A percentile compares a stretch with the other conserved stretches of the same genome.
phyloP scores from a whole-genome alignment of 257 asterid genomes.

The Nicotiana noctiflora region DNA sequence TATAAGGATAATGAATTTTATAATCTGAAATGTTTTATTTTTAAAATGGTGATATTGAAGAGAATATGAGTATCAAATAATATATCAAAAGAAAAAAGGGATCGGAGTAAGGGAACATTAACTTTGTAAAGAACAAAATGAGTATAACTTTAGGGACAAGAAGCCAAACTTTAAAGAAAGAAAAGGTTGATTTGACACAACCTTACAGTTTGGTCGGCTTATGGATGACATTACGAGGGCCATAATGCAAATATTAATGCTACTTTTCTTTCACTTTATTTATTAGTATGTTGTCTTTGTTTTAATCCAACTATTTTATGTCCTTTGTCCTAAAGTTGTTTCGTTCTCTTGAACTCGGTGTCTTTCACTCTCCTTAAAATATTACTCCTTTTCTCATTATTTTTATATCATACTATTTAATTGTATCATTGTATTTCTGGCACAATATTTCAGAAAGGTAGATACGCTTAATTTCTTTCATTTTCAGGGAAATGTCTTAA shows the following conservation, averaged over 20 bases:
- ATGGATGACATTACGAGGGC: constrained; percentile 13
- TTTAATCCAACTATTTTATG: not conserved
- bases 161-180: constrained; percentile 28
- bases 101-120: too few relatives aligned
- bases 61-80: too few relatives aligned
- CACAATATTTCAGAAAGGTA: not conserved
- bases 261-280: not conserved
- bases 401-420: not conserved
- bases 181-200: constrained; percentile 31
- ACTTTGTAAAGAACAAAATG: constrained; percentile 16
- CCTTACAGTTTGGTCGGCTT: constrained; percentile 23
- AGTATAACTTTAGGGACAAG: constrained; percentile 40
- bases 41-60: too few relatives aligned
- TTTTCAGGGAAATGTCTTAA: not conserved
- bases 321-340: not conserved
- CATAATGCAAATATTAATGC: constrained; percentile 3
- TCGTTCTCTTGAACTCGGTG: not conserved
- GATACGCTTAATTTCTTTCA: not conserved
- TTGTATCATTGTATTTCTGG: not conserved
- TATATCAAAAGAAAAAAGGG: too few relatives aligned
- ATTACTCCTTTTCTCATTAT: not conserved
- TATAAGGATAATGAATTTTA: too few relatives aligned
- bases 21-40: too few relatives aligned
- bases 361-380: not conserved
- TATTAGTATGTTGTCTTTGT: too few relatives aligned